These are phyloP conservation scores for Suhomyces guaymorum DNA, from an alignment of 1,139 yeast species.

Conservation along the genomic window DNA sequence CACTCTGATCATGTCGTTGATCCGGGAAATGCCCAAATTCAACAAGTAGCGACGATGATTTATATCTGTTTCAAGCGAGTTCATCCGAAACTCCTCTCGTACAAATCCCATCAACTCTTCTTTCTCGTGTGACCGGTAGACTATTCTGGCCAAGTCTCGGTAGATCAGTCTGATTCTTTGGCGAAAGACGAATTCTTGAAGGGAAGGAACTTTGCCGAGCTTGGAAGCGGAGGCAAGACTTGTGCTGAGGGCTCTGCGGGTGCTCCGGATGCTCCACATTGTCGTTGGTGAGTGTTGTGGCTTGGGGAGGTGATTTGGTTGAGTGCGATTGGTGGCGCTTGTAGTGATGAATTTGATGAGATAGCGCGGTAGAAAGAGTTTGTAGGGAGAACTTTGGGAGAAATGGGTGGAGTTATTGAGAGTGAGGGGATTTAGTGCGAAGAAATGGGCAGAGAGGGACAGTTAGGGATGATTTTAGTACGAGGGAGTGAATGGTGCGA, in stretches of 20 bases:
- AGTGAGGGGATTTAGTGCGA: too few species aligned
- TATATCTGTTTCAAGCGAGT: conserved; percentile 31
- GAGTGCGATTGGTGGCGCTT: too few species aligned
- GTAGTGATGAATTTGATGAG: too few species aligned
- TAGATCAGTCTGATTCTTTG: conserved; percentile 35
- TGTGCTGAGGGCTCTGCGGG: conserved; percentile 11
- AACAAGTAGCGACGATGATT: conserved; percentile 42
- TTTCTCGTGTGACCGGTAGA: conserved; percentile 41
- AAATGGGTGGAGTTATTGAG: too few species aligned
- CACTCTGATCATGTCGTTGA: conserved; percentile 25
- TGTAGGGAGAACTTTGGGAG: too few species aligned
- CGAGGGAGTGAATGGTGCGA: too few species aligned
- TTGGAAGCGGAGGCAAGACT: conserved; percentile 23
- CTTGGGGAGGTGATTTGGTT: too few species aligned
- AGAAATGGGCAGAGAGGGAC: too few species aligned
- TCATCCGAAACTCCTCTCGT: conserved; percentile 37
- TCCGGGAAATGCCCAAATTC: conserved; percentile 33
- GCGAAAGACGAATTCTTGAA: conserved; percentile 46
- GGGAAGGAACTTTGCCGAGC: conserved; percentile 19
- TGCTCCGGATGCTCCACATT: too few species aligned
- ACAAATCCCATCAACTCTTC: conserved; percentile 36
- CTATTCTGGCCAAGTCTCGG: conserved; percentile 34
- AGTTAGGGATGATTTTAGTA: too few species aligned
- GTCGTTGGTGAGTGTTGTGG: too few species aligned
- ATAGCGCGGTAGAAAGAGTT: too few species aligned